Conservation (phyloP, 2,329 filamentous ascomycete genomes). For the Penicillium sp. region DNA sequence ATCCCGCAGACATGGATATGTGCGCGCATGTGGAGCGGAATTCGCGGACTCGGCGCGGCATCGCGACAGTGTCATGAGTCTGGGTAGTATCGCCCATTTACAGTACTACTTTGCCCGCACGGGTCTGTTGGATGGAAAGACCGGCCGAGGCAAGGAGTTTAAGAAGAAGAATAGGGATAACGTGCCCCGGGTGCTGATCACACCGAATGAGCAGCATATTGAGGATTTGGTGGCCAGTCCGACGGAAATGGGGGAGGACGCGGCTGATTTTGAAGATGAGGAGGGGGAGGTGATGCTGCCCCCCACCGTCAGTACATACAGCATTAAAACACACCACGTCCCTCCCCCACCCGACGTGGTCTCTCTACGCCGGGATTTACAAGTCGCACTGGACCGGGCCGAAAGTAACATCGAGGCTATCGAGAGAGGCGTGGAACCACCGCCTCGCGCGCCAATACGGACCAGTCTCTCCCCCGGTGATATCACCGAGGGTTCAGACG, state of each 20-base stretch:
- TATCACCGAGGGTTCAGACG: slow-evolving; percentile 45
- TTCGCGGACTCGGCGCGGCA: slow-evolving; percentile 90
- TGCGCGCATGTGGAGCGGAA: slow-evolving; percentile 81
- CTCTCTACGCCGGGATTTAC: slow-evolving; percentile 72
- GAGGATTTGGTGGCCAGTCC: slow-evolving; percentile 58
- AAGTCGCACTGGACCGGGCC: slow-evolving; percentile 70
- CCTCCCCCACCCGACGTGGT: slow-evolving; percentile 81
- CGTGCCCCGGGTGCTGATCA: slow-evolving; percentile 46
- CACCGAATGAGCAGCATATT: slow-evolving; percentile 44
- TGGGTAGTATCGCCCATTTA: slow-evolving; percentile 94
- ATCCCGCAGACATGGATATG: slow-evolving; percentile 73
- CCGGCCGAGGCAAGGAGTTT: slow-evolving; percentile 77
- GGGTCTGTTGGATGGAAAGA: slow-evolving; percentile 89
- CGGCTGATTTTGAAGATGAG: slow-evolving; percentile 51
- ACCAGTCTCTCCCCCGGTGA: slow-evolving; percentile 40
- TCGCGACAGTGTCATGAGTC: slow-evolving; percentile 90
- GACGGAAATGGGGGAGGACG: slow-evolving; percentile 49
- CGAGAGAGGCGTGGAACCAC: slow-evolving; percentile 36
- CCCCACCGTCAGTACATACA: slow-evolving; percentile 97
- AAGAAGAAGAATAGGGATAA: slow-evolving; percentile 54
- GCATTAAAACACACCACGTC: slow-evolving; percentile 77
- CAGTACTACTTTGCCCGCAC: slow-evolving; percentile 98
- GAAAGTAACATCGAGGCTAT: slow-evolving; percentile 64
- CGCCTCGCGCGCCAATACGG: slow-evolving; percentile 35
- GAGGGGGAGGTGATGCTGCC: slow-evolving; percentile 80